Evolutionary conservation across 2,329 filamentous ascomycete species (phyloP).

Genomic region (Calonectria leucothoes): DNA sequence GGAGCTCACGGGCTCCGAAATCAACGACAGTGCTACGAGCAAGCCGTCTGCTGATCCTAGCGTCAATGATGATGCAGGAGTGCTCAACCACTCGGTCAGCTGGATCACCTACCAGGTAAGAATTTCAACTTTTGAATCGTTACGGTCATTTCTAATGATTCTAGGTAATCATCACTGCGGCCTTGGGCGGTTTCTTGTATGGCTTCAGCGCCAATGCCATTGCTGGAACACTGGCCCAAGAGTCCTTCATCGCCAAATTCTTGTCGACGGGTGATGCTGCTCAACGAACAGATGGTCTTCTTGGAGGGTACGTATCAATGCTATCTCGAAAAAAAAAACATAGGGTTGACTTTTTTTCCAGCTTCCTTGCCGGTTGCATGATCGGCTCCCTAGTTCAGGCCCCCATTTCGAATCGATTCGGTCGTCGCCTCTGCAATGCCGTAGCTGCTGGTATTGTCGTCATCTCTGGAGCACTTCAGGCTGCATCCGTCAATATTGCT

Average conservation of each 20-base stretch:
- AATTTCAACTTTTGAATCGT: background rate
- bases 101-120: slow-evolving; percentile 29
- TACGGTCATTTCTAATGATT: background rate
- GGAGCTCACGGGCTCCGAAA: slow-evolving; percentile 9
- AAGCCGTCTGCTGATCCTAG: slow-evolving; percentile 16
- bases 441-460: slow-evolving; percentile 22
- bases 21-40: slow-evolving; percentile 8
- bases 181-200: slow-evolving; percentile 24
- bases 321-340: background rate
- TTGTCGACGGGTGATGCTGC: slow-evolving; percentile 18
- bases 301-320: slow-evolving; percentile 4
- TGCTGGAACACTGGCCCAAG: slow-evolving; percentile 31
- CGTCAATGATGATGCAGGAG: slow-evolving; percentile 3
- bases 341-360: background rate
- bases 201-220: slow-evolving; percentile 32
- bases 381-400: slow-evolving; percentile 29
- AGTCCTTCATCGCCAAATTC: slow-evolving; percentile 31
- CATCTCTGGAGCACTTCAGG: slow-evolving; percentile 23
- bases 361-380: slow-evolving; percentile 27
- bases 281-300: slow-evolving; percentile 20
- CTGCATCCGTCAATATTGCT: slow-evolving; percentile 18
- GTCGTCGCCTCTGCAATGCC: slow-evolving; percentile 26
- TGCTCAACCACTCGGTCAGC: slow-evolving; percentile 23
- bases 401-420: slow-evolving; percentile 26
- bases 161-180: slow-evolving; percentile 30